phyloP scores from a whole-genome alignment of 306 rosid species.

The Biancaea sappan region DNA sequence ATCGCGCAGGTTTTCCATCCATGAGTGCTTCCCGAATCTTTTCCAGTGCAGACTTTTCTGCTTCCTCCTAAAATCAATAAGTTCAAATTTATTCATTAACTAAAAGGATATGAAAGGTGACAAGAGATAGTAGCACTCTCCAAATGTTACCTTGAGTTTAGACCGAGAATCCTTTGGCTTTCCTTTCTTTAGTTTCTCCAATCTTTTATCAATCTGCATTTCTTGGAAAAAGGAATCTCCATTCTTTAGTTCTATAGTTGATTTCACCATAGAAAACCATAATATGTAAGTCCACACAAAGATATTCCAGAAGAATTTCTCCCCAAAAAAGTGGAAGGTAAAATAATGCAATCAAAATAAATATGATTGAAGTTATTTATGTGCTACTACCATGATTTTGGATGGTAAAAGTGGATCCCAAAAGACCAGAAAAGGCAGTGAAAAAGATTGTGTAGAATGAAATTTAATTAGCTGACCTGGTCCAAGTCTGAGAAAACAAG shows the following conservation, averaged over 20 bases:
- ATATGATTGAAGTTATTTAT: constrained; percentile 8
- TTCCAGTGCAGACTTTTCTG: constrained; percentile 83
- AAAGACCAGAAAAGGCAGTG: constrained; percentile 14
- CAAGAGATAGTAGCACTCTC: not conserved
- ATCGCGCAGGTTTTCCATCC: constrained; percentile 97
- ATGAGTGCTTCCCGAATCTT: constrained; percentile 72
- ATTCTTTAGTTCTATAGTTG: constrained; percentile 56
- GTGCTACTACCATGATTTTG: constrained; percentile 1
- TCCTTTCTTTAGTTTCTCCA: constrained; percentile 91
- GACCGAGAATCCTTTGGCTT: constrained; percentile 81
- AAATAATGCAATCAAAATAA: constrained; percentile 22
- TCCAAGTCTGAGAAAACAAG: constrained; percentile 94
- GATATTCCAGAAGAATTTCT: constrained; percentile 12
- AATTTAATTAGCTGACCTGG: constrained; percentile 67
- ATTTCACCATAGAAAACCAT: constrained; percentile 32
- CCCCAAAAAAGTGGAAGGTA: constrained; percentile 11
- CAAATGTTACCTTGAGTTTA: constrained; percentile 68
- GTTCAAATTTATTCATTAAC: constrained; percentile 16
- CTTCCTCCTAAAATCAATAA: constrained; percentile 74
- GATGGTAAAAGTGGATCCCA: constrained; percentile 18
- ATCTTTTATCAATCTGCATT: constrained; percentile 96
- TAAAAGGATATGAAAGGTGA: not conserved
- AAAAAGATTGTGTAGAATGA: constrained; percentile 20
- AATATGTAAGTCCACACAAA: constrained; percentile 13
- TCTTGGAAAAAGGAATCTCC: constrained; percentile 46